phyloP scores from a whole-genome alignment of 2,329 filamentous ascomycete species.

The Chaetomiaceae sp. region DNA sequence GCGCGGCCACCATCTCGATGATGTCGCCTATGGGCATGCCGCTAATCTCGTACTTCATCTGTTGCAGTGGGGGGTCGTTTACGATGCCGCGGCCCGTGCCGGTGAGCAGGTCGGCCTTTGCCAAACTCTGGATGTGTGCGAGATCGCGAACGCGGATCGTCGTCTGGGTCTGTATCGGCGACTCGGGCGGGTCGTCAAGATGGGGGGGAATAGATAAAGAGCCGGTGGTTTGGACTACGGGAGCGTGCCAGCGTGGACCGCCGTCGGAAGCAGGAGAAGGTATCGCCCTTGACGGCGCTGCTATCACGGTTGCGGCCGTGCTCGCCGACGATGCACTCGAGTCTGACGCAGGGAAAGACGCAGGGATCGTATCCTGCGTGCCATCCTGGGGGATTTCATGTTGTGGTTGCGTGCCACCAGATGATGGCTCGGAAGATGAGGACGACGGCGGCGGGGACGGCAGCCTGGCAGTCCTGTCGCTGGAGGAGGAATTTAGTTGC shows the following conservation, averaged over 20 bases:
- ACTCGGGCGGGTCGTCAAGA: constrained; percentile 29
- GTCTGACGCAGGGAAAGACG: constrained; percentile 34
- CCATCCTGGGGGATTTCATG: constrained; percentile 26
- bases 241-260: constrained; percentile 25
- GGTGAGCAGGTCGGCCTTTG: constrained; percentile 67
- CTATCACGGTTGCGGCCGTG: constrained; percentile 26
- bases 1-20: constrained; percentile 97
- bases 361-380: constrained; percentile 23
- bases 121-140: constrained; percentile 85
- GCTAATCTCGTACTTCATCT: constrained; percentile 85
- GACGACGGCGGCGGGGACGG: constrained; percentile 54
- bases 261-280: constrained; percentile 37
- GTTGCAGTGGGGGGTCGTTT: constrained; percentile 49
- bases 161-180: constrained; percentile 40
- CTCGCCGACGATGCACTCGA: constrained; percentile 27
- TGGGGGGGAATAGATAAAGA: constrained; percentile 28
- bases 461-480: constrained; percentile 44
- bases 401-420: constrained; percentile 29
- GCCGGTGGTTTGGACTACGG: constrained; percentile 28
- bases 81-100: constrained; percentile 46
- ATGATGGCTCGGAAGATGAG: constrained; percentile 35
- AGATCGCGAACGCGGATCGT: constrained; percentile 81
- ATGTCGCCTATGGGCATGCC: constrained; percentile 95
- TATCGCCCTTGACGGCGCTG: constrained; percentile 25
- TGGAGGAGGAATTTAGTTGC: constrained; percentile 30